phyloP scores from a whole-genome alignment of 163 green algal species.

The Volvox carteri region DNA sequence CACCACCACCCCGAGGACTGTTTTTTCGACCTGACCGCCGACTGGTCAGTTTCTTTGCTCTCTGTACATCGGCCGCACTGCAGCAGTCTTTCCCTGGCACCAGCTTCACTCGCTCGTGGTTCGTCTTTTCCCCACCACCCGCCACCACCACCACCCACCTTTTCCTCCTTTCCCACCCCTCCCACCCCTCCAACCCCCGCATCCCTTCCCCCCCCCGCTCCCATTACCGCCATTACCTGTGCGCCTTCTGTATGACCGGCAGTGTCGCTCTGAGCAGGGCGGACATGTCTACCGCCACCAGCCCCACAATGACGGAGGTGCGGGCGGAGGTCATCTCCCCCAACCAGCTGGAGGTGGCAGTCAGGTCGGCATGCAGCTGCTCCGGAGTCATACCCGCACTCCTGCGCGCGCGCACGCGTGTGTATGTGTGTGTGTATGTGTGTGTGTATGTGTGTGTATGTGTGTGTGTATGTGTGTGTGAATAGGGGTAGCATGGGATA shows the following conservation, averaged over 20 bases:
- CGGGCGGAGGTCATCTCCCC: constrained; percentile 37
- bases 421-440: background rate
- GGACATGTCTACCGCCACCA: constrained; percentile 42
- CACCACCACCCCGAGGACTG: too few species aligned
- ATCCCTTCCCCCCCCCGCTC: too few species aligned
- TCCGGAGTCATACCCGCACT: constrained; percentile 49
- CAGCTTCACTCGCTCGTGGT: too few species aligned
- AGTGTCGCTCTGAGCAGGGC: constrained; percentile 45
- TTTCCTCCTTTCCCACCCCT: too few species aligned
- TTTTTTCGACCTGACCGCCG: too few species aligned
- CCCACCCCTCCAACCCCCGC: too few species aligned
- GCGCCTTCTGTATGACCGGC: constrained; percentile 33
- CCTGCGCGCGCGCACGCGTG: background rate
- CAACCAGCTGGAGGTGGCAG: constrained; percentile 21
- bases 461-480: background rate
- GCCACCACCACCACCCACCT: too few species aligned
- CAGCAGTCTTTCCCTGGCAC: too few species aligned
- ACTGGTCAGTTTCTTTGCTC: too few species aligned
- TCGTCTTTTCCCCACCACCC: too few species aligned
- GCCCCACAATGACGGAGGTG: constrained; percentile 10
- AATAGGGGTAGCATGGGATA: background rate
- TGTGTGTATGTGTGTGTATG: background rate
- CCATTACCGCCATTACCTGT: too few species aligned
- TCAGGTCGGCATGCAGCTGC: constrained; percentile 59
- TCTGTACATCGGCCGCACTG: too few species aligned